Conservation (phyloP, 495 filamentous ascomycete species). For the Penicillium roqueforti region DNA sequence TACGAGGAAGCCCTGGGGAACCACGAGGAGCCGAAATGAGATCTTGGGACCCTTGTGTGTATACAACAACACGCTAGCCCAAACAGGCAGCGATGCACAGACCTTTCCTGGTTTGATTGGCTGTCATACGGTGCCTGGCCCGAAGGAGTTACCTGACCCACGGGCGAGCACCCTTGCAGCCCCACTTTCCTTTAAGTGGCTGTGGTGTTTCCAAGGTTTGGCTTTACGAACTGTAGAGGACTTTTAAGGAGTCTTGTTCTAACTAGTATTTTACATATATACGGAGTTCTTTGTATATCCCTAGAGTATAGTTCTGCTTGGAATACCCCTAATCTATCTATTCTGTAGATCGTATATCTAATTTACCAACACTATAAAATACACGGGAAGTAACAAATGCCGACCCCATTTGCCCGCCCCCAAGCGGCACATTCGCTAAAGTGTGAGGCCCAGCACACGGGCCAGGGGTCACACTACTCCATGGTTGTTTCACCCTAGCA, state of each 20-base stretch:
- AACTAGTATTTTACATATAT: no score
- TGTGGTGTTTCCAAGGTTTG: no score
- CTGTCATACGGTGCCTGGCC: not conserved
- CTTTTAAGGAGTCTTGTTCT: no score
- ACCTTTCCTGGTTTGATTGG: not conserved
- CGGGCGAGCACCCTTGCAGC: constrained; percentile 1
- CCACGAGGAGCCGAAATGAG: constrained; percentile 12
- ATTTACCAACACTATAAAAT: not conserved
- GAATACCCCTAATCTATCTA: not conserved
- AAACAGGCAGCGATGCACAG: not conserved
- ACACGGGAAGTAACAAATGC: not conserved
- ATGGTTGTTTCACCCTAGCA: constrained; percentile 8
- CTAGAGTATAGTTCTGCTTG: not conserved
- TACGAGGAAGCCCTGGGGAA: constrained; percentile 3
- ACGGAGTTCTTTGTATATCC: not conserved
- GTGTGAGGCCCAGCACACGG: not conserved
- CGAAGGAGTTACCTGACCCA: constrained; percentile 1
- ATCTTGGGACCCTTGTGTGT: constrained; percentile 5
- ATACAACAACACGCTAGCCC: not conserved
- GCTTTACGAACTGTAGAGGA: no score
- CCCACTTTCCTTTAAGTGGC: constrained; percentile 1
- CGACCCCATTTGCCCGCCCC: not conserved
- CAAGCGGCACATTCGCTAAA: constrained; percentile 1
- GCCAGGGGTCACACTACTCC: constrained; percentile 3
- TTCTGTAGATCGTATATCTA: no score